A percentile compares a stretch with the other conserved stretches of the same genome.
These are phyloP conservation scores for Centella asiatica DNA, from an alignment of 129 eudicot species.

Conservation along the genomic window DNA sequence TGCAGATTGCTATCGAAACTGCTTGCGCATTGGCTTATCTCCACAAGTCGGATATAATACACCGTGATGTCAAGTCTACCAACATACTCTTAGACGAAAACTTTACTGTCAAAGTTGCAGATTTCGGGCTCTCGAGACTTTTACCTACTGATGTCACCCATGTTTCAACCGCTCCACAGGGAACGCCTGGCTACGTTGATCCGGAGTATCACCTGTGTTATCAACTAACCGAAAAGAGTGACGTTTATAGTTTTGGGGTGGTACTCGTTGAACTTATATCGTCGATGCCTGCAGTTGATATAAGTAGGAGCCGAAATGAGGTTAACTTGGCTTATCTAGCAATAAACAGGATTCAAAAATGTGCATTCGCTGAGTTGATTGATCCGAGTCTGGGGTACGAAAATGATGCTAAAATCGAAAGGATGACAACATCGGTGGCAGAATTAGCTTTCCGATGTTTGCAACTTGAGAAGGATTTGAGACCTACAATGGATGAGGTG, in stretches of 20 bases:
- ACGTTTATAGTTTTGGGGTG: slow-evolving; percentile 92
- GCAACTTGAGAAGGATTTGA: slow-evolving; percentile 70
- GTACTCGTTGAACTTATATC: slow-evolving; percentile 77
- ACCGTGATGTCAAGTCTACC: slow-evolving; percentile 43
- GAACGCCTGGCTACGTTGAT: slow-evolving; percentile 86
- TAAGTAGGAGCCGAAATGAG: slow-evolving; percentile 51
- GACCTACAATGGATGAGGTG: slow-evolving; percentile 81
- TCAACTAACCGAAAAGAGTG: slow-evolving; percentile 77
- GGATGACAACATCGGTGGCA: slow-evolving; percentile 65
- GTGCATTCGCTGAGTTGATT: slow-evolving; percentile 50
- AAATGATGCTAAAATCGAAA: slow-evolving; percentile 29
- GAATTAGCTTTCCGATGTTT: slow-evolving; percentile 76
- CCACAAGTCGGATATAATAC: slow-evolving; percentile 55
- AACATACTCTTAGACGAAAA: slow-evolving; percentile 42
- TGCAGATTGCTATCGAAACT: slow-evolving; percentile 69
- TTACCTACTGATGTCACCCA: slow-evolving; percentile 56
- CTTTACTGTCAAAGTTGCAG: slow-evolving; percentile 46
- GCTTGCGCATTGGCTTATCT: slow-evolving; percentile 78
- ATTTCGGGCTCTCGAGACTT: slow-evolving; percentile 50
- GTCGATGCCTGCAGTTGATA: slow-evolving; percentile 81
- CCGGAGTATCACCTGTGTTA: slow-evolving; percentile 74
- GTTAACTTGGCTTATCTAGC: slow-evolving; percentile 76
- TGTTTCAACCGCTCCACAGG: slow-evolving; percentile 90
- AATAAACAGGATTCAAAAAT: slow-evolving; percentile 49
- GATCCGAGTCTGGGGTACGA: slow-evolving; percentile 46